A percentile compares a stretch with the other conserved stretches of the same genome.
phyloP scores from a whole-genome alignment of 495 filamentous ascomycete genomes.

The Cercophora samala region DNA sequence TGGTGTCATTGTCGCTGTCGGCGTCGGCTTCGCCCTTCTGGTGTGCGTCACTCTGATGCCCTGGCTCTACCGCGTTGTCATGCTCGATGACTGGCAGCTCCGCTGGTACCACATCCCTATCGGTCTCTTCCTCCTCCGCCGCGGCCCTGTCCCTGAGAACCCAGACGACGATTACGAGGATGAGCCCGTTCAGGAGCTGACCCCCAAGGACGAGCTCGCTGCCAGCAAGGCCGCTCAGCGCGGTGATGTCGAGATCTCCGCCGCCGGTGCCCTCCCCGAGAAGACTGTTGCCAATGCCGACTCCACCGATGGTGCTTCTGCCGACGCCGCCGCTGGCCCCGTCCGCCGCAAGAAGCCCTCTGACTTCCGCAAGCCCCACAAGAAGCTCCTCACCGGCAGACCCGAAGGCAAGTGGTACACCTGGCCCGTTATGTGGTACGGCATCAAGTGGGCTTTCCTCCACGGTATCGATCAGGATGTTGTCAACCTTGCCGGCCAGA shows the following conservation, averaged over 20 bases:
- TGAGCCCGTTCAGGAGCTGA: slow-evolving; percentile 54
- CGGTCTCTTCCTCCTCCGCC: slow-evolving; percentile 54
- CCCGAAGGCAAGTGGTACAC: slow-evolving; percentile 39
- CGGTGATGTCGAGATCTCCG: slow-evolving; percentile 20
- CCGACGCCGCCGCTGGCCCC: slow-evolving; percentile 2
- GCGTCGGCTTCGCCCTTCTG: slow-evolving; percentile 52
- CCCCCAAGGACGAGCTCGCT: slow-evolving; percentile 47
- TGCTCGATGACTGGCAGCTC: slow-evolving; percentile 54
- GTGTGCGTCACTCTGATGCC: slow-evolving; percentile 59
- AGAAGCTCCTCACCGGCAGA: slow-evolving; percentile 35
- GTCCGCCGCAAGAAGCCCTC: slow-evolving; percentile 8
- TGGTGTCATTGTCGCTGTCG: slow-evolving; percentile 58
- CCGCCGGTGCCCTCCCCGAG: slow-evolving; percentile 10
- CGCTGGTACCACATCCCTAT: slow-evolving; percentile 55
- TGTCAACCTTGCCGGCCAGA: slow-evolving; percentile 40
- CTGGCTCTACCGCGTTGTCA: slow-evolving; percentile 58
- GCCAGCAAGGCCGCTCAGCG: slow-evolving; percentile 25
- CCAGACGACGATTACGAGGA: slow-evolving; percentile 40
- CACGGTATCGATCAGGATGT: slow-evolving; percentile 62
- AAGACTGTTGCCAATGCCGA: slow-evolving; percentile 19
- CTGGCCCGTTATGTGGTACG: slow-evolving; percentile 42
- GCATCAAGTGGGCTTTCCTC: slow-evolving; percentile 47
- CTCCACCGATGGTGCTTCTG: slow-evolving; percentile 5
- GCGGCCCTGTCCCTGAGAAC: slow-evolving; percentile 48
- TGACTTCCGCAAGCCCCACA: slow-evolving; percentile 10